Conservation (phyloP, 208 protist genomes). For the Acanthamoeba castellanii region DNA sequence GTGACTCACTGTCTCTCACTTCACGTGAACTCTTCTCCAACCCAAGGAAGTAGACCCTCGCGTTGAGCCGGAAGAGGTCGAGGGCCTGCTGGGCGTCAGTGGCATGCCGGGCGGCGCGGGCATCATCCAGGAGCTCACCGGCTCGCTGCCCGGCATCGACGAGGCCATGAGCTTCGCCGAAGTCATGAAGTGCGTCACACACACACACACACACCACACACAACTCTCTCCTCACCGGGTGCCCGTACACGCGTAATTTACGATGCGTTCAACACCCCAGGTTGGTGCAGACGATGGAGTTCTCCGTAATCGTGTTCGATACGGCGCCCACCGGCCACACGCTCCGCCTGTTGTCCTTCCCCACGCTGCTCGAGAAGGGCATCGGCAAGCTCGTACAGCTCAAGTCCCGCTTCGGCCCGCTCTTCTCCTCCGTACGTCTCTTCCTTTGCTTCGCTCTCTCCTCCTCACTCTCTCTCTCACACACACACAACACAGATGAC, state of each 20-base stretch:
- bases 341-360: slow-evolving; percentile 95
- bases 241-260: too few relatives aligned
- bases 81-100: slow-evolving; percentile 86
- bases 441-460: neutral
- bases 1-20: too few relatives aligned
- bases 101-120: slow-evolving; percentile 20
- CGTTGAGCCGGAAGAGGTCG: slow-evolving; percentile 89
- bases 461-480: neutral
- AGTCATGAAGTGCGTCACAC: slow-evolving; percentile 91
- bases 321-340: slow-evolving; percentile 99
- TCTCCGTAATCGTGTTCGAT: slow-evolving; percentile 98
- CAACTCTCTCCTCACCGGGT: neutral
- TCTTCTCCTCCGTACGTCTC: slow-evolving; percentile 82
- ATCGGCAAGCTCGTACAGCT: slow-evolving; percentile 88
- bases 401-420: slow-evolving; percentile 84
- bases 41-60: slow-evolving; percentile 12
- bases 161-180: slow-evolving; percentile 98
- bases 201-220: neutral
- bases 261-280: slow-evolving; percentile 63
- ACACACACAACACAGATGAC: neutral
- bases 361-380: slow-evolving; percentile 89
- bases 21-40: neutral
- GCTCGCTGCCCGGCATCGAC: slow-evolving; percentile 97
- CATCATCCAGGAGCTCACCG: slow-evolving; percentile 82
- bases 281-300: slow-evolving; percentile 93